Conservation (phyloP, 768 basidiomycete species). For the Daedaleopsis sinensis region DNA sequence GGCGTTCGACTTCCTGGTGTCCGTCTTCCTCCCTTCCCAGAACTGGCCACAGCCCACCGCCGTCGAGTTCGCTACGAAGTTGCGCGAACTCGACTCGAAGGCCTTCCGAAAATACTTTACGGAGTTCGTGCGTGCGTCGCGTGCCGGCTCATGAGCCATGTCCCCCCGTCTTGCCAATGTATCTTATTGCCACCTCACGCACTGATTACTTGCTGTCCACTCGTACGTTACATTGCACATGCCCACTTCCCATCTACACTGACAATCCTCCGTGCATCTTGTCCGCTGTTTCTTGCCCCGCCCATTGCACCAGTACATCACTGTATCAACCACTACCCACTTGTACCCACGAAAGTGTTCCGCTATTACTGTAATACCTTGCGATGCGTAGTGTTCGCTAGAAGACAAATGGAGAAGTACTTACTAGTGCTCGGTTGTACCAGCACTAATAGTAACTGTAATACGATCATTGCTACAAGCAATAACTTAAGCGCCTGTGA, state of each 20-base stretch:
- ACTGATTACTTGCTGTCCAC: constrained; percentile 14
- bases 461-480: not conserved
- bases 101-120: constrained; percentile 85
- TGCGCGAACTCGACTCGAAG: constrained; percentile 75
- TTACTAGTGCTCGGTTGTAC: not conserved
- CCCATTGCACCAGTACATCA: constrained; percentile 6
- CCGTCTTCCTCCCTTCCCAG: constrained; percentile 84
- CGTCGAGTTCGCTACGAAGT: constrained; percentile 74
- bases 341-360: constrained; percentile 17
- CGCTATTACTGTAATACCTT: constrained; percentile 17
- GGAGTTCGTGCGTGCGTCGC: constrained; percentile 78
- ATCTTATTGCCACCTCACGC: constrained; percentile 9
- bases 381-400: constrained; percentile 17
- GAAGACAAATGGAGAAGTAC: constrained; percentile 1
- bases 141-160: constrained; percentile 56
- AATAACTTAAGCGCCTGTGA: not conserved
- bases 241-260: constrained; percentile 10
- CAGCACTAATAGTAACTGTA: no score
- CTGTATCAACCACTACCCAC: constrained; percentile 16
- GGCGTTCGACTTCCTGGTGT: constrained; percentile 77
- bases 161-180: not conserved
- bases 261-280: constrained; percentile 12
- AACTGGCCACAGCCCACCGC: constrained; percentile 82
- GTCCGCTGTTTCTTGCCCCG: constrained; percentile 4
- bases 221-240: constrained; percentile 12